These are phyloP conservation scores for Panaeolus papilionaceus DNA, from an alignment of 768 basidiomycete genomes.

Conservation along the genomic window DNA sequence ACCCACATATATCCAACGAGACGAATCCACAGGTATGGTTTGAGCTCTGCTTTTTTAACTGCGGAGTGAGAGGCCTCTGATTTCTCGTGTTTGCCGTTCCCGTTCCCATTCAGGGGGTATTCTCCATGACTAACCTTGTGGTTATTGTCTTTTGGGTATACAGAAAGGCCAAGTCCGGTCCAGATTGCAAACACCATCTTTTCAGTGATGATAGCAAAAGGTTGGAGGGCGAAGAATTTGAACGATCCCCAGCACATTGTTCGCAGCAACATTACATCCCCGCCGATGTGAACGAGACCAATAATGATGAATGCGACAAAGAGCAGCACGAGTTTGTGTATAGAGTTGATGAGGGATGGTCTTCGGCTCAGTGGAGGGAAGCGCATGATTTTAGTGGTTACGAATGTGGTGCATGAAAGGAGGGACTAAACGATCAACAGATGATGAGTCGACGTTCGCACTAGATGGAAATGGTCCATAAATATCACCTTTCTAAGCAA, in stretches of 20 bases:
- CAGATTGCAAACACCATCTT: constrained; percentile 19
- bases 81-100: constrained; percentile 13
- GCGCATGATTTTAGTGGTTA: not conserved
- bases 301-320: constrained; percentile 38
- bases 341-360: not conserved
- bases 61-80: not conserved
- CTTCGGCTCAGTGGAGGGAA: constrained; percentile 6
- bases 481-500: constrained; percentile 28
- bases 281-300: constrained; percentile 38
- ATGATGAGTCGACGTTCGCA: not conserved
- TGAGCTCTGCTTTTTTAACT: constrained; percentile 4
- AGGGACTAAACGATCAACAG: constrained; percentile 15
- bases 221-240: constrained; percentile 41
- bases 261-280: constrained; percentile 39
- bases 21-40: constrained; percentile 23
- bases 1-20: constrained; percentile 35
- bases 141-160: not conserved
- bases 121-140: not conserved
- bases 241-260: constrained; percentile 33
- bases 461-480: not conserved
- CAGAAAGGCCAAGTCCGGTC: constrained; percentile 14
- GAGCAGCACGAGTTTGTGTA: constrained; percentile 24
- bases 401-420: constrained; percentile 16
- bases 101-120: not conserved
- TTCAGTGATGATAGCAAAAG: constrained; percentile 38